Evolutionary conservation across 306 rosid genomes (phyloP), one percentile per base, ranked within the genome.

Genomic region (Fragaria ananassa): DNA sequence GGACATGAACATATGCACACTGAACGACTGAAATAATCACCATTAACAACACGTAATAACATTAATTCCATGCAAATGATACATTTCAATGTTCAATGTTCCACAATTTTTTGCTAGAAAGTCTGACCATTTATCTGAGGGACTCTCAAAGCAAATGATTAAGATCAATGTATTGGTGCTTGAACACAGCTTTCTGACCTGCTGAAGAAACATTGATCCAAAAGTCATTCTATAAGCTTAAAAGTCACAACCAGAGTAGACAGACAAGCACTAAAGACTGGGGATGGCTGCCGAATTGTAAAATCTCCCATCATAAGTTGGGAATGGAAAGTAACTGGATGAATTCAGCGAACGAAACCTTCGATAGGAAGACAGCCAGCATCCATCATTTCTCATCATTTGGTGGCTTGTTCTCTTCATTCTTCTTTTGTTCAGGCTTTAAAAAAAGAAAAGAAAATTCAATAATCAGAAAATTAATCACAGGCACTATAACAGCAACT

Each of bases 331-430:
- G 25, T 68, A 74, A 74, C 56, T 42, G 69, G 77, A 54, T 42
- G 77, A 60, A 58, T 41, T 57, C 79, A 65, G 68, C 41, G 46
- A 68, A 73, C 54, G 71, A 61, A 78, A 76, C 68, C 71, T 65
- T 50, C 67, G 64, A 77, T 57, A 15, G 77, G 46, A 72, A 71
- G 70, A 56, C 21, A 35, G 68, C 76, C 75, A 0, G 47, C 39
- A 49, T 68, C 78, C 83, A 71, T 87, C 83, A 84, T 83, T 91
- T 86, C 65, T 86, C 93, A 57, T 93, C 97, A 70, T 81, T 81
- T 23, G 92, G 79, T 70, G 86, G 83, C 72, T 86, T 86, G 76
- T 89, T 87, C 78, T 89, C 98, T 42, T 93, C 97, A 10, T 85
- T 69, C 84, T 91, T 89, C 93, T 93, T 91, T 87, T 86, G 85